Percentiles rank a stretch among this genome's conserved stretches.
phyloP scores from a whole-genome alignment of 2,329 filamentous ascomycete species.

The Thielaviopsis musarum region DNA sequence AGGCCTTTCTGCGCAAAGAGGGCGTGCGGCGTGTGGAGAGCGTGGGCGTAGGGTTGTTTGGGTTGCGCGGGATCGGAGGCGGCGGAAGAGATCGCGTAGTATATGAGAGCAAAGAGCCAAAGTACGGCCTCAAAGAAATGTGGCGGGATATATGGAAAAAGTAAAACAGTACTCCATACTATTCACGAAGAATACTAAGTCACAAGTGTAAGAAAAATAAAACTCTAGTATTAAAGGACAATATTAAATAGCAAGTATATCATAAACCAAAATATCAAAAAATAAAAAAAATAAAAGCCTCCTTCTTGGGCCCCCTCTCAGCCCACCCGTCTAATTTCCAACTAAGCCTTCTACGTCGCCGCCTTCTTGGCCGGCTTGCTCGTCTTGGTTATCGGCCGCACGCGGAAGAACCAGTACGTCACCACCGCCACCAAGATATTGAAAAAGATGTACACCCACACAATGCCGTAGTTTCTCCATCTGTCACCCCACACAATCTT shows the following conservation, averaged over 20 bases:
- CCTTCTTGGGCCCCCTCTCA: too few species aligned
- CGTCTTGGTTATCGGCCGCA: constrained; percentile 19
- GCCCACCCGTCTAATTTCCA: too few species aligned
- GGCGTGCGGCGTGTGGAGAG: constrained; percentile 29
- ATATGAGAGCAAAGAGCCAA: constrained; percentile 49
- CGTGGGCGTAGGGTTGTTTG: constrained; percentile 14
- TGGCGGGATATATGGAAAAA: constrained; percentile 61
- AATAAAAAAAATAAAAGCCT: too few species aligned
- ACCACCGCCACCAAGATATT: constrained; percentile 41
- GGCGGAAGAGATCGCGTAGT: constrained; percentile 18
- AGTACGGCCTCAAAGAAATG: constrained; percentile 78
- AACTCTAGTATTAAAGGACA: too few species aligned
- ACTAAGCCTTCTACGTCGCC: too few species aligned
- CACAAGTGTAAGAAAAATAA: too few species aligned
- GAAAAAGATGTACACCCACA: constrained; percentile 50
- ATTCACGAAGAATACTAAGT: neutral
- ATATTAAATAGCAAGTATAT: too few species aligned
- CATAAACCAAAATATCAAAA: too few species aligned
- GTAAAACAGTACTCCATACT: constrained; percentile 11
- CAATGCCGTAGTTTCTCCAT: constrained; percentile 55
- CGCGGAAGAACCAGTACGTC: constrained; percentile 46
- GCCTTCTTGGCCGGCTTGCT: constrained; percentile 1
- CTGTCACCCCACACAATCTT: constrained; percentile 34
- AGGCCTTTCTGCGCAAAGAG: constrained; percentile 54
- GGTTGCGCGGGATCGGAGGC: constrained; percentile 16